These are phyloP conservation scores for Chaetomium olivaceum DNA, from an alignment of 2,329 filamentous ascomycete genomes.

Conservation along the genomic window DNA sequence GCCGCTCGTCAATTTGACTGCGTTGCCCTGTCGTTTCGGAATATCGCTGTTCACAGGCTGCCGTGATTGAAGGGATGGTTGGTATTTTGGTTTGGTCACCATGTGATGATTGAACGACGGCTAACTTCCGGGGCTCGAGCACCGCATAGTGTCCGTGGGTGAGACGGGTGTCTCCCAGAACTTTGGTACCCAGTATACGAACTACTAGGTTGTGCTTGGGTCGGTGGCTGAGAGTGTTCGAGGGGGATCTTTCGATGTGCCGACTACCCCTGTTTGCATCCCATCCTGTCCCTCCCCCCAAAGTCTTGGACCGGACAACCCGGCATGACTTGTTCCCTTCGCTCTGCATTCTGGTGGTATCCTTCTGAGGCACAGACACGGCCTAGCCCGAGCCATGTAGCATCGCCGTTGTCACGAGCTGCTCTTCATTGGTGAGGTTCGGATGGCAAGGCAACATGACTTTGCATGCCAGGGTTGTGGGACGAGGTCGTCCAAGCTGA, in stretches of 20 bases:
- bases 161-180: not conserved
- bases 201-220: not conserved
- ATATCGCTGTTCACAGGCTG: not conserved
- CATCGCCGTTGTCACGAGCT: constrained; percentile 33
- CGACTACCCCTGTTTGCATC: not conserved
- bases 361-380: constrained; percentile 32
- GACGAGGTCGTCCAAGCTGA: constrained; percentile 28
- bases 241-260: constrained; percentile 3
- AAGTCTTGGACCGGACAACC: constrained; percentile 3
- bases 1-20: not conserved
- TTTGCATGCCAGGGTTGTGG: constrained; percentile 23
- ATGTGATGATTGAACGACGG: not conserved
- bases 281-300: constrained; percentile 1
- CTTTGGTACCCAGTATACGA: not conserved
- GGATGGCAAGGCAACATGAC: constrained; percentile 24
- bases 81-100: not conserved
- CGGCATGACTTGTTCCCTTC: constrained; percentile 10
- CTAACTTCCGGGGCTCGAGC: not conserved
- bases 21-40: not conserved
- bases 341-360: constrained; percentile 23
- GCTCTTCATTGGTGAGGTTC: constrained; percentile 29
- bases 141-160: not conserved
- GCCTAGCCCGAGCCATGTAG: constrained; percentile 34
- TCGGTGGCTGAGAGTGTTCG: not conserved
- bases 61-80: not conserved